These are phyloP conservation scores for Brassica carinata DNA, from an alignment of 345 rosid genomes.

Conservation along the genomic window DNA sequence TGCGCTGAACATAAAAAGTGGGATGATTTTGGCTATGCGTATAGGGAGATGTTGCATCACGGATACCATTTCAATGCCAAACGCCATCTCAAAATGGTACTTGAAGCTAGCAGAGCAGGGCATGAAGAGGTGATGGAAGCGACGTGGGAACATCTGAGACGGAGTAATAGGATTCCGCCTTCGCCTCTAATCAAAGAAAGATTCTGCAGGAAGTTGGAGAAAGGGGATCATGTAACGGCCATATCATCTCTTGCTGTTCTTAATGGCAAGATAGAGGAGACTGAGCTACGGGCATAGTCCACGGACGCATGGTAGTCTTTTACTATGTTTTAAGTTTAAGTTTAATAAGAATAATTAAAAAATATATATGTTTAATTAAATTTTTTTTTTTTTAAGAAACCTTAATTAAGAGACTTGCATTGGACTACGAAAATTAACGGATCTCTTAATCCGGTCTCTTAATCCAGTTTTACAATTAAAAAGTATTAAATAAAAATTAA, in stretches of 20 bases:
- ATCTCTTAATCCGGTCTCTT: no score
- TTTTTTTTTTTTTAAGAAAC: no score
- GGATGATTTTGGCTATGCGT: slow-evolving; percentile 70
- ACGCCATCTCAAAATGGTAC: slow-evolving; percentile 78
- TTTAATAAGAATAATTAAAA: no score
- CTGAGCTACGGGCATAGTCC: slow-evolving; percentile 48
- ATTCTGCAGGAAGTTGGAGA: slow-evolving; percentile 62
- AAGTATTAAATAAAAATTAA: no score
- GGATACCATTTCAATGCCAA: slow-evolving; percentile 77
- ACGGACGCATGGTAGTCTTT: slow-evolving; percentile 54
- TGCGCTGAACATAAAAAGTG: slow-evolving; percentile 64
- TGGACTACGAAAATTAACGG: no score
- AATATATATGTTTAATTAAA: no score
- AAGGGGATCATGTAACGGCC: slow-evolving; percentile 51
- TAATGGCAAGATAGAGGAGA: slow-evolving; percentile 25
- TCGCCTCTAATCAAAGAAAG: slow-evolving; percentile 70
- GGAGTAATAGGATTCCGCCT: slow-evolving; percentile 50
- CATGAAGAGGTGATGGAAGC: slow-evolving; percentile 70
- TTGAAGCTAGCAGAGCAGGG: slow-evolving; percentile 79
- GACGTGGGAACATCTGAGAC: slow-evolving; percentile 68
- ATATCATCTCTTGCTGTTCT: slow-evolving; percentile 49
- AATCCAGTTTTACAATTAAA: no score
- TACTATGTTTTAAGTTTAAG: not conserved
- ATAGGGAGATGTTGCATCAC: slow-evolving; percentile 62
- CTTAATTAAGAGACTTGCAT: no score